Conservation (phyloP, 1,284 basidiomycete species). For the Thelephora terrestris region DNA sequence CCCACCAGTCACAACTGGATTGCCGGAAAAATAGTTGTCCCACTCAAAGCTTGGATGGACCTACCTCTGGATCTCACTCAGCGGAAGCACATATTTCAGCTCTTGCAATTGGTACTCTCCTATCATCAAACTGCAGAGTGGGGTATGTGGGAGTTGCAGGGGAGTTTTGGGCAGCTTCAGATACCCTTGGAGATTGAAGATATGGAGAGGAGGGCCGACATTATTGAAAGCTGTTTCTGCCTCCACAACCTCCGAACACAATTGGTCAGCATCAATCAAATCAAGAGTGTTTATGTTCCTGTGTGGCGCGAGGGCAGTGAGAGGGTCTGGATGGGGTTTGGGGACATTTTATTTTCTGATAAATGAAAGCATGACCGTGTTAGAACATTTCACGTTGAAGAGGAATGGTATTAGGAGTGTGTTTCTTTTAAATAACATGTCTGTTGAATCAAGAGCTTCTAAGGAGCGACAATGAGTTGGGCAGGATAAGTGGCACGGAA, state of each 20-base stretch:
- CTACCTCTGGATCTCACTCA: conserved; percentile 16
- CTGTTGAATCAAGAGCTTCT: background rate
- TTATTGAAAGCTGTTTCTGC: conserved; percentile 23
- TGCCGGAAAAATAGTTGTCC: conserved; percentile 23
- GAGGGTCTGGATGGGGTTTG: conserved; percentile 25
- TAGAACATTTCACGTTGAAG: conserved; percentile 15
- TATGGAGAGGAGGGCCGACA: conserved; percentile 12
- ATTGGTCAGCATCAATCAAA: conserved; percentile 28
- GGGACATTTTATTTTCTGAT: conserved; percentile 24
- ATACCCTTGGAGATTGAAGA: conserved; percentile 27
- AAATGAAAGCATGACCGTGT: conserved; percentile 21
- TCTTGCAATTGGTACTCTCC: conserved; percentile 25
- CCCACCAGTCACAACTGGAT: conserved; percentile 5
- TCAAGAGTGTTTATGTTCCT: conserved; percentile 27
- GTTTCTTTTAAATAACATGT: background rate
- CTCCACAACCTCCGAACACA: conserved; percentile 23
- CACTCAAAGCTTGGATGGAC: conserved; percentile 24
- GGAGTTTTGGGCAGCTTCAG: conserved; percentile 29
- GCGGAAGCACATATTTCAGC: conserved; percentile 10
- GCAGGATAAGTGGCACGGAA: too few relatives aligned
- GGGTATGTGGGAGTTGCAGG: conserved; percentile 32
- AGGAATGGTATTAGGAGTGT: background rate
- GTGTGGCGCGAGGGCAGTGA: conserved; percentile 20
- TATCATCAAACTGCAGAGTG: conserved; percentile 35
- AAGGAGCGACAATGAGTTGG: background rate